Percentiles rank a stretch among this genome's conserved stretches.
Evolutionary conservation across 108 stramenopile species (phyloP).

Genomic region (Epipyxis sp.): DNA sequence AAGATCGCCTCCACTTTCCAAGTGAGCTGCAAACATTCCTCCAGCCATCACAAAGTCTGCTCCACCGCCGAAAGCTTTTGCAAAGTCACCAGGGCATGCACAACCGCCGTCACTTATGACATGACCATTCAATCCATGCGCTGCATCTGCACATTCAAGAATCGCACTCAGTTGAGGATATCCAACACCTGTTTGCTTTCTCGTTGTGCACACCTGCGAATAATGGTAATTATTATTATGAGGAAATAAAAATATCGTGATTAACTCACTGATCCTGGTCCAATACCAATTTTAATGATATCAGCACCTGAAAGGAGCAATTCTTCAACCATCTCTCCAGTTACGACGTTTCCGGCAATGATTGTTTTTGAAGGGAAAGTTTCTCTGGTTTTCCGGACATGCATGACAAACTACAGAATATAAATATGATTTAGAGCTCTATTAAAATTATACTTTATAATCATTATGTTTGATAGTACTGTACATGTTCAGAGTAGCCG

Average conservation of each 20-base stretch:
- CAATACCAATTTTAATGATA: slow-evolving; percentile 50
- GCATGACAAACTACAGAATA: slow-evolving; percentile 35
- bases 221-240: too few relatives aligned
- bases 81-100: slow-evolving; percentile 54
- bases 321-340: slow-evolving; percentile 57
- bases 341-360: slow-evolving; percentile 59
- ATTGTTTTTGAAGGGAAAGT: slow-evolving; percentile 42
- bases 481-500: slow-evolving; percentile 47
- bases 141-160: slow-evolving; percentile 56
- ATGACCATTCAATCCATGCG: slow-evolving; percentile 54
- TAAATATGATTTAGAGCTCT: neutral
- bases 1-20: slow-evolving; percentile 52
- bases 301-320: slow-evolving; percentile 56
- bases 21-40: slow-evolving; percentile 58
- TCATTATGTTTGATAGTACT: neutral
- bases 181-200: slow-evolving; percentile 59
- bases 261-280: slow-evolving; percentile 51
- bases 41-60: slow-evolving; percentile 62
- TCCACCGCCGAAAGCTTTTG: slow-evolving; percentile 57
- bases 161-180: slow-evolving; percentile 56
- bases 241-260: too few relatives aligned
- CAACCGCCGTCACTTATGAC: slow-evolving; percentile 56
- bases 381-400: slow-evolving; percentile 33
- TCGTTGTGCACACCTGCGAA: slow-evolving; percentile 62
- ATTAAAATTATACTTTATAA: neutral